These are phyloP conservation scores for Sistotremastrum niveocremeum DNA, from an alignment of 768 basidiomycete species.

Conservation along the genomic window DNA sequence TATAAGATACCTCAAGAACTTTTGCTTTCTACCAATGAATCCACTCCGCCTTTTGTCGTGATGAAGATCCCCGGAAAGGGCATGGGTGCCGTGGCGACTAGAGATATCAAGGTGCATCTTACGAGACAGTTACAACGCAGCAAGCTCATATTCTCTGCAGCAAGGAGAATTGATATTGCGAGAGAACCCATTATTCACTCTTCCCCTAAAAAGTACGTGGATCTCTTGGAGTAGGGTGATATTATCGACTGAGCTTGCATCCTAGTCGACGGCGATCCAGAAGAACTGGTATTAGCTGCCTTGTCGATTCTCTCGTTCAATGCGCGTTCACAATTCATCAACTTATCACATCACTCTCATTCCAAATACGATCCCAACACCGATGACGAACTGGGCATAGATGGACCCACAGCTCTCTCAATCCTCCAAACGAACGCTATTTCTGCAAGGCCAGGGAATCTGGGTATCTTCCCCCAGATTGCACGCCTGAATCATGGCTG, in stretches of 20 bases:
- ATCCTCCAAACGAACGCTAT: slow-evolving; percentile 60
- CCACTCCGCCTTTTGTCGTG: slow-evolving; percentile 20
- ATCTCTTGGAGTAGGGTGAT: no score
- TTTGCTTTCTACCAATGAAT: no score
- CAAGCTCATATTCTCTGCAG: slow-evolving; percentile 15
- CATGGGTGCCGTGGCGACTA: slow-evolving; percentile 37
- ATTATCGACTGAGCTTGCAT: no score
- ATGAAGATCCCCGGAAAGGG: slow-evolving; percentile 40
- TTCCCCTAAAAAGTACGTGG: slow-evolving; percentile 35
- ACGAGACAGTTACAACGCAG: neutral
- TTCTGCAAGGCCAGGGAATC: slow-evolving; percentile 29
- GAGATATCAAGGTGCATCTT: slow-evolving; percentile 33
- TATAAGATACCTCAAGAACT: no score
- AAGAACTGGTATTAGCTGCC: neutral
- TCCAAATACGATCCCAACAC: slow-evolving; percentile 19
- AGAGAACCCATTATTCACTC: slow-evolving; percentile 40
- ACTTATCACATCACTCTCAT: slow-evolving; percentile 11
- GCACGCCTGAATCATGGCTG: slow-evolving; percentile 60
- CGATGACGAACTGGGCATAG: slow-evolving; percentile 21
- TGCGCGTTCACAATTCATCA: slow-evolving; percentile 1
- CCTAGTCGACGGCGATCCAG: neutral
- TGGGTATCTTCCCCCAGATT: slow-evolving; percentile 56
- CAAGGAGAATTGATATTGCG: slow-evolving; percentile 46
- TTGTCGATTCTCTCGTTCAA: neutral
- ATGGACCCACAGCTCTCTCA: slow-evolving; percentile 27